These are phyloP conservation scores for Cercospora janseana DNA, from an alignment of 2,329 filamentous ascomycete species.

Conservation along the genomic window DNA sequence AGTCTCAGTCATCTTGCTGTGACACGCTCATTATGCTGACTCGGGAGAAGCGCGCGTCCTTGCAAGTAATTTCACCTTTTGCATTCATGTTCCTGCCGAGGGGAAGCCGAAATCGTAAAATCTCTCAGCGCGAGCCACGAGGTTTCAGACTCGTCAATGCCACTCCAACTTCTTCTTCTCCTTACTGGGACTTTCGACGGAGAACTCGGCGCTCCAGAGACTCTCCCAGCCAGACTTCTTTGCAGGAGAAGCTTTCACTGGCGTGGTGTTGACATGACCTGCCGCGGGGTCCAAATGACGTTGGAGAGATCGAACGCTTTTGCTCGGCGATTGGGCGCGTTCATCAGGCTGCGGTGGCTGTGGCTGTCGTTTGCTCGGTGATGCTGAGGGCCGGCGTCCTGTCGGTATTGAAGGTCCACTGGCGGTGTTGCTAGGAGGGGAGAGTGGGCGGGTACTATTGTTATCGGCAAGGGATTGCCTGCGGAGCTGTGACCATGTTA, in stretches of 20 bases:
- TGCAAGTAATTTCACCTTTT: background rate
- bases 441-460: background rate
- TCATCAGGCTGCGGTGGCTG: background rate
- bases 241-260: slow-evolving; percentile 16
- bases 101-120: background rate
- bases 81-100: too few species aligned
- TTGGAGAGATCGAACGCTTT: slow-evolving; percentile 35
- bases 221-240: slow-evolving; percentile 33
- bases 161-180: slow-evolving; percentile 26
- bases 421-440: background rate
- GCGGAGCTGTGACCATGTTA: slow-evolving; percentile 20
- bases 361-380: slow-evolving; percentile 14
- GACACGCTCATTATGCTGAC: too few species aligned
- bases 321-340: slow-evolving; percentile 35
- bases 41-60: too few species aligned
- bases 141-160: too few species aligned
- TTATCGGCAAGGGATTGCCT: slow-evolving; percentile 16
- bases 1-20: too few species aligned
- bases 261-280: slow-evolving; percentile 21
- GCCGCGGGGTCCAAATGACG: slow-evolving; percentile 26
- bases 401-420: background rate
- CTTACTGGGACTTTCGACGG: slow-evolving; percentile 36
- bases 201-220: slow-evolving; percentile 36
- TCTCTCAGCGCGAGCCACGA: too few species aligned
- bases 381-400: slow-evolving; percentile 15